phyloP scores from a whole-genome alignment of 176 grass and related monocot species.

The Musa troglodytarum region DNA sequence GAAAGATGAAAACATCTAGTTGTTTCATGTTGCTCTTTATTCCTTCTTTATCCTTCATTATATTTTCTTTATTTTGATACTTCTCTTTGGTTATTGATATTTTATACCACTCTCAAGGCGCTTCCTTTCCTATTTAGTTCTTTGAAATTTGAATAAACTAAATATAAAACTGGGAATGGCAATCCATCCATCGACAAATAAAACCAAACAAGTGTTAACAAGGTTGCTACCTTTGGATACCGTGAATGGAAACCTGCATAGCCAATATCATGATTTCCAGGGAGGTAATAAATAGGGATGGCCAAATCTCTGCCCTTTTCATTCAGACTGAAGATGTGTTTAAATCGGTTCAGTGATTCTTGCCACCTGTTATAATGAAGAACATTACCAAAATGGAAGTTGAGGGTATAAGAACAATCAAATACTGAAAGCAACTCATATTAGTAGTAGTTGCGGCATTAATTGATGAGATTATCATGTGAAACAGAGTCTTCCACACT shows the following conservation, averaged over 20 bases:
- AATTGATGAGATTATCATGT: too few species aligned
- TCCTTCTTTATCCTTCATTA: too few species aligned
- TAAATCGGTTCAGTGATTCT: constrained; percentile 73
- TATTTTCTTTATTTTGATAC: too few species aligned
- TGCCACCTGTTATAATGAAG: constrained; percentile 55
- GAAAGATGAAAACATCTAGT: too few species aligned
- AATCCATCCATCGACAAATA: neutral
- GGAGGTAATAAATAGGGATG: constrained; percentile 70
- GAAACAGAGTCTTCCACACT: neutral
- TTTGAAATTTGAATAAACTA: too few species aligned
- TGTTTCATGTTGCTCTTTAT: too few species aligned
- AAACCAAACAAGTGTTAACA: constrained; percentile 6
- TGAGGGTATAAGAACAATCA: neutral
- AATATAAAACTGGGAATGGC: too few species aligned
- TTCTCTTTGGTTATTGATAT: too few species aligned
- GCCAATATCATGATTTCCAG: constrained; percentile 97
- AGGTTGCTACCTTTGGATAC: constrained; percentile 57
- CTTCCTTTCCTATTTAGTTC: too few species aligned
- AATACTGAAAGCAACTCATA: neutral
- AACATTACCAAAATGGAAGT: constrained; percentile 8
- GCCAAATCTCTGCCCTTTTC: constrained; percentile 41
- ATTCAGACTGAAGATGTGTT: constrained; percentile 80
- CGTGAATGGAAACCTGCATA: constrained; percentile 58
- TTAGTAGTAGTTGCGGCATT: neutral
- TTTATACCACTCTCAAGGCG: too few species aligned